Base-by-base conservation (phyloP, 106 monocot species). In the Amphibolis antarctica region DNA sequence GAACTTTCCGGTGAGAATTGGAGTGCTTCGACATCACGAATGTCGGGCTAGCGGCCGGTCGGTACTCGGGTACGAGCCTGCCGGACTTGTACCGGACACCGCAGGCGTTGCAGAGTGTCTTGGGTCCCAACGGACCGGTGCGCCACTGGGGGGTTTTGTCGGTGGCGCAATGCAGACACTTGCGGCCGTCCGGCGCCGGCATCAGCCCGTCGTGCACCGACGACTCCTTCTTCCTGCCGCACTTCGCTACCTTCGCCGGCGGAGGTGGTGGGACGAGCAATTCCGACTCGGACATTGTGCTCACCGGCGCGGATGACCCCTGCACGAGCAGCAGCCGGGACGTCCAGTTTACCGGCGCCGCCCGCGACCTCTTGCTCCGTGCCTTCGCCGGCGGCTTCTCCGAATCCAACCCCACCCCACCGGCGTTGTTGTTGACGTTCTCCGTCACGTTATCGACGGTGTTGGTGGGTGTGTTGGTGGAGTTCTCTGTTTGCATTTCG, bases 111-210 rank as follows among this genome's bases (percentile, higher is more conserved):
- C 93, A 93, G 1, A 93, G 83, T 14, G 93, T 88, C 78, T 93
- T 93, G 9, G 85, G 85, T 14, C 93, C 93, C 85, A 88, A 72
- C 1, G 93, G 93, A 29, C 93, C 93, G 21, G 88, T 78, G 28
- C 93, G 75, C 93, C 93, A 93, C 74, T 93, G 93, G 19, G 93
- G 93, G 12, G 93, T 93, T 70, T 83, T 88, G 55, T 88, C 85
- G 9, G 85, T 82, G 9, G 66, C 76, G 75, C 93, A 93, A 69
- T 93, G 93, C 10, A 79, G 79, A 72, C 93, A 93, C 66, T 57
- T 78, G 57, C 85, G 46, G 22, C 82, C 88, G 46, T 85, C 84
- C 10, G 55, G 42, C 0, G 79, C 36, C 12, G 69, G 50, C 3
- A 48, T 14, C 2, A 67, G 62, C 36, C 62, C 45, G 23, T 45